Evolutionary conservation across 495 filamentous ascomycete species (phyloP), one percentile per base, ranked within the genome.

Genomic region (Aspergillus cristatus): DNA sequence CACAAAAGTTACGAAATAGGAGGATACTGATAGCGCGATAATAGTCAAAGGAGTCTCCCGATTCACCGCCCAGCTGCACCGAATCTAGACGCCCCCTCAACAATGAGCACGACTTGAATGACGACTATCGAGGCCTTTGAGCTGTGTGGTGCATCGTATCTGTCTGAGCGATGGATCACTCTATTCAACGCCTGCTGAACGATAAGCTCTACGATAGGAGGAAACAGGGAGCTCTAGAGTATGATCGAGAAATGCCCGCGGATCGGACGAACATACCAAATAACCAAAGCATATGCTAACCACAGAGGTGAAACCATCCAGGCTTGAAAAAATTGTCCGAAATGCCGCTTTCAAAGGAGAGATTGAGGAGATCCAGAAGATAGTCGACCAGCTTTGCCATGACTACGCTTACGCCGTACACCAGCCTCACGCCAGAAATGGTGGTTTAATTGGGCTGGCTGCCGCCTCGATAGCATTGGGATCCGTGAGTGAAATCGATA

Each of bases 131-230:
- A 24, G 20, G 51, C 50, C 39, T 42, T 47, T 45, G 40, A 56
- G 35, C 47, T 38, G 39, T 46, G 8, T 42, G 42, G 40, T 43
- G 37, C 32, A 8, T 25, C 28, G 47, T 51, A 42, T 18, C 43
- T 47, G 43, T 20, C 36, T 51, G 50, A 65, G 53, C 47, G 46
- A 98, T 98, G 91, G 91, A 98, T 68, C 65, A 75, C 48, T 79
- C 78, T 57, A 78, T 94, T 54, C 86, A 94, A 62, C 83, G 90
- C 46, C 71, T 86, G 47, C 76, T 99, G 57, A 94, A 88, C 55
- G 93, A 99, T 63, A 97, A 95, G 76, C 79, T 96, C 45, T 99
- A 99, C 54, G 93, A 99, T 44, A 91, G 88, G 67, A 78, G 93
- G 54, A 97, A 97, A 60, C 79, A 86, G 49, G 93, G 93, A 30